Percentiles rank a stretch among this genome's conserved stretches.
Evolutionary conservation across 23 red algal genomes (phyloP).

Genomic region (Gracilariopsis chorda): DNA sequence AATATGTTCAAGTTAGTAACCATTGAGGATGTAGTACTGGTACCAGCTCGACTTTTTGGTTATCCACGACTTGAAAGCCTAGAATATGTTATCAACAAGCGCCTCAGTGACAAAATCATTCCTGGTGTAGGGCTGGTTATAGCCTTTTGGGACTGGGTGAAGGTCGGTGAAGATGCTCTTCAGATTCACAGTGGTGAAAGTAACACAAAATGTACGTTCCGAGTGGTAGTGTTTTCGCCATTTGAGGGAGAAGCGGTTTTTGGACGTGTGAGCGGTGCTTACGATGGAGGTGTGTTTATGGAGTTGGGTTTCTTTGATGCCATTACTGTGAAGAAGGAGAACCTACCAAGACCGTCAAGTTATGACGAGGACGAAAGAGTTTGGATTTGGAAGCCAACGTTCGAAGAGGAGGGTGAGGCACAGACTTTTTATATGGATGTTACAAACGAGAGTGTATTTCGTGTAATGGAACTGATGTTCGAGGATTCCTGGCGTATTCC

Average conservation of each 20-base stretch:
- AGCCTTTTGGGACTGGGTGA: slow-evolving; percentile 62
- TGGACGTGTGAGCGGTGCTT: slow-evolving; percentile 19
- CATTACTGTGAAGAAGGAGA: slow-evolving; percentile 22
- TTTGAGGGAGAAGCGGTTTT: slow-evolving; percentile 64
- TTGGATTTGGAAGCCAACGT: slow-evolving; percentile 66
- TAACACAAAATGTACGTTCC: slow-evolving; percentile 49
- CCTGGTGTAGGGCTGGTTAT: slow-evolving; percentile 42
- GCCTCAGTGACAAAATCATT: slow-evolving; percentile 48
- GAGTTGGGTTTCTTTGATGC: slow-evolving; percentile 68
- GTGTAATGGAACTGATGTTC: not conserved
- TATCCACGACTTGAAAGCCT: slow-evolving; percentile 5
- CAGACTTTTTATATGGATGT: slow-evolving; percentile 51
- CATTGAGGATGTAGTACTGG: slow-evolving; percentile 56
- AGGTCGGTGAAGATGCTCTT: slow-evolving; percentile 46
- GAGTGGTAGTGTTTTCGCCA: slow-evolving; percentile 64
- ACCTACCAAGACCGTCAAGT: slow-evolving; percentile 31
- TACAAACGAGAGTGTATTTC: slow-evolving; percentile 49
- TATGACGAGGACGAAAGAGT: slow-evolving; percentile 49
- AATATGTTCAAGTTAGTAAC: slow-evolving; percentile 72
- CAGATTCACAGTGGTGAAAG: slow-evolving; percentile 19
- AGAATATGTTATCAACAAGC: slow-evolving; percentile 62
- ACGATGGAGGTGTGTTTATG: slow-evolving; percentile 20
- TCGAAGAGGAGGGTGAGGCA: slow-evolving; percentile 15
- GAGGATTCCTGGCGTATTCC: slow-evolving; percentile 14
- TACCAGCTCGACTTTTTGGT: slow-evolving; percentile 59